phyloP scores from a whole-genome alignment of 371 early-diverging fungal genomes.

The Parasitella parasitica region DNA sequence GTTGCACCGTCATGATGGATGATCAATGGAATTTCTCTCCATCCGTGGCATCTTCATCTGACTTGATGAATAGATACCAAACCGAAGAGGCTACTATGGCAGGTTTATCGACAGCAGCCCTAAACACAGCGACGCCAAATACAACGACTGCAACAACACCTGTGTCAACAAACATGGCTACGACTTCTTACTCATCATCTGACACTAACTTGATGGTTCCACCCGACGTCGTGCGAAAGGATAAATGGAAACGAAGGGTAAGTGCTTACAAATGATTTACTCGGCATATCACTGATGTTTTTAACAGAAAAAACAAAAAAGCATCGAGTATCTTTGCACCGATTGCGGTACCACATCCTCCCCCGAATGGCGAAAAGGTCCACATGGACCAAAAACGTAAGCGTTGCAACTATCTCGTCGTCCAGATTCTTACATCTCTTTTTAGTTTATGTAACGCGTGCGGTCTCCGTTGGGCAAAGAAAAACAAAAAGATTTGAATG shows the following conservation, averaged over 20 bases:
- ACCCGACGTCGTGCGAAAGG: constrained; percentile 5
- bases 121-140: background rate
- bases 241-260: constrained; percentile 26
- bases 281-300: too few species aligned
- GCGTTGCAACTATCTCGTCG: background rate
- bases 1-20: background rate
- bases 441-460: constrained; percentile 50
- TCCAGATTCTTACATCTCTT: background rate
- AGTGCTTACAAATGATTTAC: too few species aligned
- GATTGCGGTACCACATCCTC: constrained; percentile 74
- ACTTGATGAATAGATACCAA: background rate
- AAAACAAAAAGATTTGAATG: constrained; percentile 21
- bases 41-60: constrained; percentile 2
- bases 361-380: constrained; percentile 81
- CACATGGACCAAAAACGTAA: constrained; percentile 64
- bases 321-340: constrained; percentile 35
- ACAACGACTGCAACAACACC: background rate
- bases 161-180: background rate
- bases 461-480: constrained; percentile 43
- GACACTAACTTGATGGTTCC: background rate
- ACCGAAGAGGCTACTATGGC: background rate
- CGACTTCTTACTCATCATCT: background rate
- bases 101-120: background rate
- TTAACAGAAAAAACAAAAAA: constrained; percentile 11
- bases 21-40: background rate